Conservation (phyloP, 1,284 basidiomycete species). For the Waitea zeae region DNA sequence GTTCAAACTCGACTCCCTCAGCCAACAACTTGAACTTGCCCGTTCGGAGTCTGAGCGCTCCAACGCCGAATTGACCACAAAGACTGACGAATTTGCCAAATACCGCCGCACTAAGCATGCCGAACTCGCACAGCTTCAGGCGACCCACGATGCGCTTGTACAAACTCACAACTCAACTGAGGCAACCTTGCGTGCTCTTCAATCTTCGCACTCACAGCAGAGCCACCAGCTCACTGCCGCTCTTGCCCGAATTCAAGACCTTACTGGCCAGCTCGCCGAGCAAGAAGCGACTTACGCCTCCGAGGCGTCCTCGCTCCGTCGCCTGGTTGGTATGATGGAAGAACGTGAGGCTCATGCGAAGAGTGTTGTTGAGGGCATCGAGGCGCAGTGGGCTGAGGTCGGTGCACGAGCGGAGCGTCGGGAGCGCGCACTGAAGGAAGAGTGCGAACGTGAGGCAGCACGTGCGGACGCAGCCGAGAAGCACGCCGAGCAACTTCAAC, state of each 20-base stretch:
- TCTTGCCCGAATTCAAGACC: conserved; percentile 50
- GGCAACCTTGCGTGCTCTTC: conserved; percentile 48
- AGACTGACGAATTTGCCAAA: conserved; percentile 57
- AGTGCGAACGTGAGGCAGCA: conserved; percentile 44
- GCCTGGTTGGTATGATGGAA: conserved; percentile 68
- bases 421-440: conserved; percentile 45
- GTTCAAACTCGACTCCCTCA: conserved; percentile 68
- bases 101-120: conserved; percentile 59
- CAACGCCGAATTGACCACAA: conserved; percentile 38
- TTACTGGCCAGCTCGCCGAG: conserved; percentile 58
- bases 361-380: conserved; percentile 60
- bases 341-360: conserved; percentile 67
- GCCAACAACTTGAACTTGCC: conserved; percentile 62
- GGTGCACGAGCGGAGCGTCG: conserved; percentile 50
- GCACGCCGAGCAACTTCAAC: conserved; percentile 40
- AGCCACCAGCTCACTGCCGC: conserved; percentile 53
- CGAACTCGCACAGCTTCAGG: conserved; percentile 57
- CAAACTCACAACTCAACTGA: conserved; percentile 45
- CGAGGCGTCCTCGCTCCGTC: conserved; percentile 54
- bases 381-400: conserved; percentile 60
- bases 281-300: conserved; percentile 63
- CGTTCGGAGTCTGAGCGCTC: conserved; percentile 55
- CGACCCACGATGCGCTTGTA: conserved; percentile 47
- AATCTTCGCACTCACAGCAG: conserved; percentile 49
- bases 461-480: conserved; percentile 46